Evolutionary conservation across 495 filamentous ascomycete genomes (phyloP), one percentile per base, ranked within the genome.

Genomic region (Hypoxylon trugodes): DNA sequence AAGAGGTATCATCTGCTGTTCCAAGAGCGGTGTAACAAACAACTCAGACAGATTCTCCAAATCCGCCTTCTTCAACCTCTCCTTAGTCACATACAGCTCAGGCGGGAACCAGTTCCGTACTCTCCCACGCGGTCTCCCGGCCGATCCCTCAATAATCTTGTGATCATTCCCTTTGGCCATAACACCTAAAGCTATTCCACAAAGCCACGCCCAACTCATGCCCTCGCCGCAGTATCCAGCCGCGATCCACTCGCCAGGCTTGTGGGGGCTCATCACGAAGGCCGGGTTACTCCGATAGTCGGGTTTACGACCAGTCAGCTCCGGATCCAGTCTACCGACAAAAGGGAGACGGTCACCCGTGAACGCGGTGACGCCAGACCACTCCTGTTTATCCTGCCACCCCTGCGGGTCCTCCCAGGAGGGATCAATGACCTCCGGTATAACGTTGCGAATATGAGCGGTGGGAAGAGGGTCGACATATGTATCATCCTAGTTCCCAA

Each of bases 181-280:
- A 19, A 64, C 51, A 5, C 70, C 80, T 2, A 80, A 15, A n/a
- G 71, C 80, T 7, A 65, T 70, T 1, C 79, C 80, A 40, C 66
- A 74, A 5, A 76, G 59, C 81, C 81, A 83, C 12, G 77, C 73
- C 66, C 76, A 76, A 12, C 71, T 76, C 76, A 84, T 81, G 19
- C 82, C 81, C 21, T 83, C 74, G 10, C 78, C 81, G 35, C 63
- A 68, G 53, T 77, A 84, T 2, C 79, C 82, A 0, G 75, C 78
- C 7, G 73, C 63, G 4, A 84, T 70, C 79, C 79, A 84, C 59
- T 84, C 79, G 7, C 69, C 68, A 0, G 43, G 55, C 30, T 45
- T 36, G 7, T 56, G 37, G 19, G 21, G n/a, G n/a, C n/a, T n/a
- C 40, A 19, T 47, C 32, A 2, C 15, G 18, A 10, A 26, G 12